phyloP scores from a whole-genome alignment of 441 rosid genomes.

The Kokia cookei region DNA sequence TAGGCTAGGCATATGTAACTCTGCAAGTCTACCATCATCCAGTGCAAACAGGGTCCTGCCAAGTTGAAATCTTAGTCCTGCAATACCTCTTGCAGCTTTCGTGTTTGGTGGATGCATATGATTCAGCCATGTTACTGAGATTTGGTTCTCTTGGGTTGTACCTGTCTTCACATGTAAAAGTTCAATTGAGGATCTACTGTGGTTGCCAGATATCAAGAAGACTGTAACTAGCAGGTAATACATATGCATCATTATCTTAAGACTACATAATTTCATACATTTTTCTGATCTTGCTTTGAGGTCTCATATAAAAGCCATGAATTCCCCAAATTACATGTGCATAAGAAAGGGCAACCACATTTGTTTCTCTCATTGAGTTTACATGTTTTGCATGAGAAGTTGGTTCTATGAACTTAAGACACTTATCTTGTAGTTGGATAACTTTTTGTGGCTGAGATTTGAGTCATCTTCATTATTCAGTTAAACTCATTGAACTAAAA shows the following conservation, averaged over 20 bases:
- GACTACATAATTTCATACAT: not conserved
- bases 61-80: conserved; percentile 46
- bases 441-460: not conserved
- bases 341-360: not conserved
- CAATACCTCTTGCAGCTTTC: conserved; percentile 46
- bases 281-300: not conserved
- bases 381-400: not conserved
- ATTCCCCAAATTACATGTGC: not conserved
- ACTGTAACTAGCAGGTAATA: not conserved
- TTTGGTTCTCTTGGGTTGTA: conserved; percentile 20
- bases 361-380: not conserved
- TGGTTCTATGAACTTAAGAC: not conserved
- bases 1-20: conserved; percentile 50
- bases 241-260: not conserved
- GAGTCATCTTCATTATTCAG: not conserved
- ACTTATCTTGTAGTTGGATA: not conserved
- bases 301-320: not conserved
- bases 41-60: conserved; percentile 53
- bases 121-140: conserved; percentile 38
- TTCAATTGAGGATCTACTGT: not conserved
- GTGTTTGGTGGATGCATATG: conserved; percentile 51
- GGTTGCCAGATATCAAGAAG: not conserved
- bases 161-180: conserved; percentile 30
- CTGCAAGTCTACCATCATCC: conserved; percentile 68
- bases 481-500: not conserved